A percentile compares a stretch with the other conserved stretches of the same genome.
Evolutionary conservation across 2,329 filamentous ascomycete genomes (phyloP).

Genomic region (Penicillium sp.): DNA sequence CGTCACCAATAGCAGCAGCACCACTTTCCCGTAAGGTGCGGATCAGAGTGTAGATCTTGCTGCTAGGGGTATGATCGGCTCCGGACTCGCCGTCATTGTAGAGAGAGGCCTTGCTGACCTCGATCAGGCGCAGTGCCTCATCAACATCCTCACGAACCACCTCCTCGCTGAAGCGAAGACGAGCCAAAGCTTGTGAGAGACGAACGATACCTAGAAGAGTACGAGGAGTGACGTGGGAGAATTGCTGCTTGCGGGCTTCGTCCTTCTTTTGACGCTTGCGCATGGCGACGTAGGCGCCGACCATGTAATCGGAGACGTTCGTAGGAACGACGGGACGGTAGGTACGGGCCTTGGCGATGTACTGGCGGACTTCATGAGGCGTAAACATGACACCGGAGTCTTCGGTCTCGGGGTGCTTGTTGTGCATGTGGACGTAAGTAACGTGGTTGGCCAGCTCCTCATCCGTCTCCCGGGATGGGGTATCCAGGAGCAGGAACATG

Average conservation of each 20-base stretch:
- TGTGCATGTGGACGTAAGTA: constrained; percentile 96
- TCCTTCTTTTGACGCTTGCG: constrained; percentile 89
- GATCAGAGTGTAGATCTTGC: constrained; percentile 93
- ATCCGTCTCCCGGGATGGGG: constrained; percentile 83
- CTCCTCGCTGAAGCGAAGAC: constrained; percentile 81
- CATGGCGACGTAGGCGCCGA: constrained; percentile 94
- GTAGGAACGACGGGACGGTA: constrained; percentile 86
- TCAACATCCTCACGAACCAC: constrained; percentile 94
- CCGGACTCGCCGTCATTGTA: constrained; percentile 69
- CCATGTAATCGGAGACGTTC: constrained; percentile 90
- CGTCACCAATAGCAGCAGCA: constrained; percentile 76
- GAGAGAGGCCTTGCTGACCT: constrained; percentile 90
- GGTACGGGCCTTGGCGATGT: constrained; percentile 88
- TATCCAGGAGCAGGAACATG: constrained; percentile 95
- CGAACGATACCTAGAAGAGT: constrained; percentile 91
- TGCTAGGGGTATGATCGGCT: constrained; percentile 76
- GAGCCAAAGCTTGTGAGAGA: constrained; percentile 89
- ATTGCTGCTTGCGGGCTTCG: constrained; percentile 87
- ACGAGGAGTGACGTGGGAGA: constrained; percentile 90
- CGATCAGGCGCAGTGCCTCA: constrained; percentile 85
- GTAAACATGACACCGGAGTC: constrained; percentile 75
- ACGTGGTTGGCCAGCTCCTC: constrained; percentile 95
- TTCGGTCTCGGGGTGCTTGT: constrained; percentile 80
- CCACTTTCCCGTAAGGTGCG: constrained; percentile 84
- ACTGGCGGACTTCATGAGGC: constrained; percentile 91